Evolutionary conservation across 2,329 filamentous ascomycete species (phyloP).

Genomic region (Epichloe baconii): DNA sequence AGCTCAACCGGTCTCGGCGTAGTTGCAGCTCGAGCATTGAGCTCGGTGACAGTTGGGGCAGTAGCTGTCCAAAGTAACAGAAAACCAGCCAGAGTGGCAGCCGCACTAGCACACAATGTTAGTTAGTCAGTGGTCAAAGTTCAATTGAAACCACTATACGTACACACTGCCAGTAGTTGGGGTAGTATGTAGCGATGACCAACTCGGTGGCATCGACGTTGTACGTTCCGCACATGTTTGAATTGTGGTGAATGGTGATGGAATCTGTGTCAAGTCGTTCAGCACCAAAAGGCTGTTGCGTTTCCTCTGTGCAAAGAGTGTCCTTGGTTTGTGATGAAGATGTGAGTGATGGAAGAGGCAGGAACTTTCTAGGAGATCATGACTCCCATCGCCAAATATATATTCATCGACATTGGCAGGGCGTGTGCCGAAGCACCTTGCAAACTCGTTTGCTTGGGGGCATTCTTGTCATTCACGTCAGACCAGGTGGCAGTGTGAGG

Average conservation of each 20-base stretch:
- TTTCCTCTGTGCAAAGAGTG: not conserved
- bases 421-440: not conserved
- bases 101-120: conserved; percentile 8
- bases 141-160: not conserved
- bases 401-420: not conserved
- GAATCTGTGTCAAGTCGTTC: not conserved
- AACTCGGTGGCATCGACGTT: not conserved
- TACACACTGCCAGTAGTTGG: conserved; percentile 9
- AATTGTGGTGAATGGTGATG: not conserved
- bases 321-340: not conserved
- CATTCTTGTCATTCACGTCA: not conserved
- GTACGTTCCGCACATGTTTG: not conserved
- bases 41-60: conserved; percentile 10
- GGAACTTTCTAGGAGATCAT: not conserved
- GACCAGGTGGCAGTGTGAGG: not conserved
- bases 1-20: conserved; percentile 3
- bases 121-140: conserved; percentile 1
- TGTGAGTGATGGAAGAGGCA: not conserved
- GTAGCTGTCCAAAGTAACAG: conserved; percentile 6
- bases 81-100: conserved; percentile 11
- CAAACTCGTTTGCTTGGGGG: not conserved
- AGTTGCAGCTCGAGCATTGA: conserved; percentile 13
- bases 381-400: not conserved
- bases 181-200: not conserved
- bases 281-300: not conserved